Conservation (phyloP, 148 eudicot genomes). For the Vaccinium macrocarpon region DNA sequence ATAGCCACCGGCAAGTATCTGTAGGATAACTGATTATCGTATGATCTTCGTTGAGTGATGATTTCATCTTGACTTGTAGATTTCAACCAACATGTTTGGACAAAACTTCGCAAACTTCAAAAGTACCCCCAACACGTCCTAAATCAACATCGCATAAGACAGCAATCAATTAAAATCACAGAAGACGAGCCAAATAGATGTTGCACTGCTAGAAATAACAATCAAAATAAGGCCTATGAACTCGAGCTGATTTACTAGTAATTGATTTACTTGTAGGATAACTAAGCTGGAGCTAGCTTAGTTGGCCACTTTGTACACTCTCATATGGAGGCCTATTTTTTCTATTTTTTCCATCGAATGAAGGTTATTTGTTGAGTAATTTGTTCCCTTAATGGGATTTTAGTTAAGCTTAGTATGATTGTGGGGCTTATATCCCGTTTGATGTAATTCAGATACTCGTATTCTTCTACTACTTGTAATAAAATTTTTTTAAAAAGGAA, state of each 20-base stretch:
- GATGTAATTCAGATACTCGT: too few relatives aligned
- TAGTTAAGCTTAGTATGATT: too few relatives aligned
- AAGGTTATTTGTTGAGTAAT: too few relatives aligned
- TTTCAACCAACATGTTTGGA: not conserved
- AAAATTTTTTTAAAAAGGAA: too few relatives aligned
- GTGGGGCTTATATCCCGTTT: too few relatives aligned
- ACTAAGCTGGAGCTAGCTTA: too few relatives aligned
- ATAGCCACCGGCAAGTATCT: not conserved
- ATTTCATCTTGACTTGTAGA: not conserved
- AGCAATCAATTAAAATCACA: not conserved
- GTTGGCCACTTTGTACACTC: too few relatives aligned
- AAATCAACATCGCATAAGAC: not conserved
- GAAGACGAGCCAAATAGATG: not conserved
- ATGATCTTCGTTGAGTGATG: not conserved
- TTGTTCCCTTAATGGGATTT: too few relatives aligned
- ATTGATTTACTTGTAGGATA: too few relatives aligned
- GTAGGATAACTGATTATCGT: not conserved
- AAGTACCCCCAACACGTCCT: conserved; percentile 4
- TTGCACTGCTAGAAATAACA: not conserved
- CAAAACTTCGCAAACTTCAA: conserved; percentile 11
- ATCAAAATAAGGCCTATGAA: not conserved
- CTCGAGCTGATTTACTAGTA: not conserved
- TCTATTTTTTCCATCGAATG: too few relatives aligned
- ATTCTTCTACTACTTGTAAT: too few relatives aligned
- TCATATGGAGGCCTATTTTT: too few relatives aligned